Percentiles rank a stretch among this genome's conserved stretches.
Conservation (phyloP, 2,329 filamentous ascomycete genomes). For the Sporothrix inflata region DNA sequence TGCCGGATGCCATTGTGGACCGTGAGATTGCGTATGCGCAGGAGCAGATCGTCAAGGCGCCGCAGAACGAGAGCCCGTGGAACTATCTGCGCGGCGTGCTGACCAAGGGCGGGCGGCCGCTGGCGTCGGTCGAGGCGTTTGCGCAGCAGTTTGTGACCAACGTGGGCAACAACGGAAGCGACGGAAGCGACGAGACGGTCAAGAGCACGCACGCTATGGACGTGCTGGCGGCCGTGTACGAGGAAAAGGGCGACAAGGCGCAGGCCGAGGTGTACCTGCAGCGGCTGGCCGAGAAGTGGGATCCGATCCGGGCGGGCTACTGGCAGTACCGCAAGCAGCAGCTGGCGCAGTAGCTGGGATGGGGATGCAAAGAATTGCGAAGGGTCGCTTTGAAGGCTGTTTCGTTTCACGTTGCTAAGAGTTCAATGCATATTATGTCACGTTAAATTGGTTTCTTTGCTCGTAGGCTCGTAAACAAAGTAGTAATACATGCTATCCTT, state of each 20-base stretch:
- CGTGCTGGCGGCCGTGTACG: slow-evolving; percentile 70
- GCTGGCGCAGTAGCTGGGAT: slow-evolving; percentile 16
- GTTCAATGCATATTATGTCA: neutral
- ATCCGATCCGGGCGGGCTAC: slow-evolving; percentile 87
- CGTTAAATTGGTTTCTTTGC: neutral
- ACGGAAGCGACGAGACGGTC: slow-evolving; percentile 53
- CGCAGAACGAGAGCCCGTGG: slow-evolving; percentile 95
- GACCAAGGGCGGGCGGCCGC: slow-evolving; percentile 62
- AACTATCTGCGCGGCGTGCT: slow-evolving; percentile 83
- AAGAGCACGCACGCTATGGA: slow-evolving; percentile 71
- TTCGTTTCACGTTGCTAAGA: neutral
- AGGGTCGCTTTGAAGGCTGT: neutral
- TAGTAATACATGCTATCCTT: neutral
- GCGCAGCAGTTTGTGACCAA: slow-evolving; percentile 54
- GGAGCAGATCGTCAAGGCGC: slow-evolving; percentile 73
- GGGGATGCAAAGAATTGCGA: neutral
- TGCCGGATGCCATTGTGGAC: slow-evolving; percentile 67
- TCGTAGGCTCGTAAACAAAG: neutral
- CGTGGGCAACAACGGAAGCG: slow-evolving; percentile 53
- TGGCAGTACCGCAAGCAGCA: slow-evolving; percentile 77
- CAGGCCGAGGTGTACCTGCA: slow-evolving; percentile 71
- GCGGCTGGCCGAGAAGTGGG: slow-evolving; percentile 81
- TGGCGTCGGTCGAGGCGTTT: slow-evolving; percentile 54
- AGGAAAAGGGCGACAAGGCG: slow-evolving; percentile 57
- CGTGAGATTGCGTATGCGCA: slow-evolving; percentile 76